Evolutionary conservation across 306 rosid genomes (phyloP).

Genomic region (Vigna radiata): DNA sequence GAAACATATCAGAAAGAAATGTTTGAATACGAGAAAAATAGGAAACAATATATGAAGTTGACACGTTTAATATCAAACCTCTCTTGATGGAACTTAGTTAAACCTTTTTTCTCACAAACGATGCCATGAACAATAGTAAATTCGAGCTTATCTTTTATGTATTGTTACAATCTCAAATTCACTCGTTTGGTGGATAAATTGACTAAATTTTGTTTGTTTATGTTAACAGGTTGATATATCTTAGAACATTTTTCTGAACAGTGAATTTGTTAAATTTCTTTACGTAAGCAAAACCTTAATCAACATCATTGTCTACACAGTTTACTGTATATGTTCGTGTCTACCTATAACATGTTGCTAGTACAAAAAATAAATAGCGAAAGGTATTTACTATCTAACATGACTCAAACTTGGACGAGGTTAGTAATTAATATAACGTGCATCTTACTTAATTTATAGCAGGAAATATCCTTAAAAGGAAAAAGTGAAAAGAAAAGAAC

Average conservation of each 20-base stretch:
- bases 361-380: neutral
- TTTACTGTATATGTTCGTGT: neutral
- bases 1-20: too few species aligned
- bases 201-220: slow-evolving; percentile 12
- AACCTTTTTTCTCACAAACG: too few species aligned
- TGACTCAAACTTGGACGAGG: neutral
- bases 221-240: too few species aligned
- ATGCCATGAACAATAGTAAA: too few species aligned
- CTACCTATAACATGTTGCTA: neutral
- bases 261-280: neutral
- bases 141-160: too few species aligned
- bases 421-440: slow-evolving; percentile 12
- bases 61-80: too few species aligned
- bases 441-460: neutral
- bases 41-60: too few species aligned
- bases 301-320: neutral
- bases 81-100: too few species aligned
- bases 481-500: neutral
- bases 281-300: neutral
- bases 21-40: too few species aligned
- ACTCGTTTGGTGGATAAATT: slow-evolving; percentile 18
- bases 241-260: neutral
- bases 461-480: neutral
- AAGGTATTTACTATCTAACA: slow-evolving; percentile 6
- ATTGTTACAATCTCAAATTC: neutral